phyloP scores from a whole-genome alignment of 1,284 basidiomycete species.

The Leccinum solheimii region DNA sequence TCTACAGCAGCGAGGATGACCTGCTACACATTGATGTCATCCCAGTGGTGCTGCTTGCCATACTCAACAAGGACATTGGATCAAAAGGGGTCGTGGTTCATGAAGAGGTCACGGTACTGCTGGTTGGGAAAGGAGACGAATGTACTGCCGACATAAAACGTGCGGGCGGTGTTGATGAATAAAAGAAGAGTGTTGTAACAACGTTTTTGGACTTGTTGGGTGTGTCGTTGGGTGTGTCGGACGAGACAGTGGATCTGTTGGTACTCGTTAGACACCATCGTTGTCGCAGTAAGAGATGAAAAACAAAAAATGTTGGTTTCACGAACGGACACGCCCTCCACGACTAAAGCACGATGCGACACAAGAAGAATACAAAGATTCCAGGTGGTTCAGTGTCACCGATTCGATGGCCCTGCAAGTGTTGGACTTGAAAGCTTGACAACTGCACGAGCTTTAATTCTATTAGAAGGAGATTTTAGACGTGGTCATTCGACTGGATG shows the following conservation, averaged over 20 bases:
- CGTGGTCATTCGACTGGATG: too few relatives aligned
- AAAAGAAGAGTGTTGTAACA: constrained; percentile 56
- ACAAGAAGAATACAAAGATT: too few relatives aligned
- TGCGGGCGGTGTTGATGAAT: constrained; percentile 61
- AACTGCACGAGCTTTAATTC: too few relatives aligned
- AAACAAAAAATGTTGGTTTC: not conserved
- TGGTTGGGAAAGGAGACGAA: constrained; percentile 75
- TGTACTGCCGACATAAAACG: constrained; percentile 80
- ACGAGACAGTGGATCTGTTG: constrained; percentile 32
- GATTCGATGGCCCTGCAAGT: too few relatives aligned
- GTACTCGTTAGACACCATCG: constrained; percentile 53
- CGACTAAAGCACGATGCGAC: too few relatives aligned
- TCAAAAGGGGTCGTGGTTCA: constrained; percentile 69
- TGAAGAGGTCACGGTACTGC: constrained; percentile 60
- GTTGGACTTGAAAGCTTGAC: too few relatives aligned
- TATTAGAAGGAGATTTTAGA: too few relatives aligned
- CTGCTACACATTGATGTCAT: constrained; percentile 59
- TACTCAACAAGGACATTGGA: constrained; percentile 71
- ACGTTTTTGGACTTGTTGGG: constrained; percentile 44
- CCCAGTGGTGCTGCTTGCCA: constrained; percentile 76
- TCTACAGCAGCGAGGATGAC: constrained; percentile 35
- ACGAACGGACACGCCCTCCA: too few relatives aligned
- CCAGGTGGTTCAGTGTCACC: too few relatives aligned
- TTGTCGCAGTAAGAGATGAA: not conserved
- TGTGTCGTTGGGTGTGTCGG: constrained; percentile 28